Evolutionary conservation across 306 rosid genomes (phyloP).

Genomic region (Quercus rubra): DNA sequence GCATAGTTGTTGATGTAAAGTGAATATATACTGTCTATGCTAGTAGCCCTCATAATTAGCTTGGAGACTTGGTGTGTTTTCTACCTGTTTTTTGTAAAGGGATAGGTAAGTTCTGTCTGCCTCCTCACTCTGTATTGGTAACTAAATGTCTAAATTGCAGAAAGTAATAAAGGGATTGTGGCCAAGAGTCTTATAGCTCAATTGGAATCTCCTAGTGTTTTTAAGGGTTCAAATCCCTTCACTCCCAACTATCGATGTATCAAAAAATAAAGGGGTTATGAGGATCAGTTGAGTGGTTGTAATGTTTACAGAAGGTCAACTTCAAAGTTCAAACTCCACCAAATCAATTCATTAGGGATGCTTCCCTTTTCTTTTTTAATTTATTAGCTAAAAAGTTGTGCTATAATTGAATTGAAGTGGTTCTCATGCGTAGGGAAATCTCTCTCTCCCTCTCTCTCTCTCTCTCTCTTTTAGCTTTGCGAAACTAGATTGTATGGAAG

Average conservation of each 20-base stretch:
- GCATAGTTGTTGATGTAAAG: conserved; percentile 37
- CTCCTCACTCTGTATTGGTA: conserved; percentile 15
- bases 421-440: neutral
- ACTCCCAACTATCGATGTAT: too few species aligned
- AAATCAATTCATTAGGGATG: neutral
- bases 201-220: too few species aligned
- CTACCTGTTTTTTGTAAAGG: neutral
- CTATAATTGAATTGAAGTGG: neutral
- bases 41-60: conserved; percentile 30
- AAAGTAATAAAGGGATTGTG: conserved; percentile 5
- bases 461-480: too few species aligned
- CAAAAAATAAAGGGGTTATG: conserved; percentile 5
- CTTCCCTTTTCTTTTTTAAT: neutral
- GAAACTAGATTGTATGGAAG: too few species aligned
- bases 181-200: too few species aligned
- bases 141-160: conserved; percentile 8
- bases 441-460: neutral
- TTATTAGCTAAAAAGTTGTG: neutral
- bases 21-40: conserved; percentile 25
- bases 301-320: conserved; percentile 11
- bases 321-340: neutral
- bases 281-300: conserved; percentile 13
- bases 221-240: too few species aligned
- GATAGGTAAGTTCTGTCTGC: conserved; percentile 19
- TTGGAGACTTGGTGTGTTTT: conserved; percentile 11